These are phyloP conservation scores for Beauveria asiatica DNA, from an alignment of 2,329 filamentous ascomycete species.

Conservation along the genomic window DNA sequence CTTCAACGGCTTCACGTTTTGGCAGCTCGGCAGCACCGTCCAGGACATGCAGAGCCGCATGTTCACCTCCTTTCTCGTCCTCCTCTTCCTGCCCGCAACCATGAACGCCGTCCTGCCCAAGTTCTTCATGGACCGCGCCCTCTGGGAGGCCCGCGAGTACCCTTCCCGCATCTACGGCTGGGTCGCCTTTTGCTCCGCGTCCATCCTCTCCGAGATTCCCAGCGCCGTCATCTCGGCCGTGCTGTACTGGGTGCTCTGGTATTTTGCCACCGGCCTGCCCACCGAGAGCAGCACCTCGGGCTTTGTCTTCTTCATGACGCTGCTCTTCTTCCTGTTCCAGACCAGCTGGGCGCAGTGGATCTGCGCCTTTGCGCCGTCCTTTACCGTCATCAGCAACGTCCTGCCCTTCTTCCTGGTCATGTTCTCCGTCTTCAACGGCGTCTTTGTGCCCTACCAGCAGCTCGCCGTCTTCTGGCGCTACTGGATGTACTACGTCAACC, in stretches of 20 bases:
- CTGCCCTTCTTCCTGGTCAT: conserved; percentile 77
- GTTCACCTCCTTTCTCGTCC: conserved; percentile 62
- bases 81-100: conserved; percentile 59
- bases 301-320: conserved; percentile 69
- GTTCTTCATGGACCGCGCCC: conserved; percentile 62
- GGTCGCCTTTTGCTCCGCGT: conserved; percentile 66
- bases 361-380: conserved; percentile 69
- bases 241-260: conserved; percentile 69
- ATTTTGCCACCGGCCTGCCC: conserved; percentile 65
- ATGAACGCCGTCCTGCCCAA: conserved; percentile 70
- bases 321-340: conserved; percentile 71
- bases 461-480: conserved; percentile 65
- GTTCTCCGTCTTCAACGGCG: conserved; percentile 68
- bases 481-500: conserved; percentile 62
- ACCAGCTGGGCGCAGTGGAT: conserved; percentile 77
- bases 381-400: conserved; percentile 69
- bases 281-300: conserved; percentile 56
- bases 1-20: conserved; percentile 77
- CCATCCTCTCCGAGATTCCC: conserved; percentile 65
- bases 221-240: conserved; percentile 54
- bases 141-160: conserved; percentile 67
- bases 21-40: conserved; percentile 54
- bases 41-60: conserved; percentile 68
- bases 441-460: conserved; percentile 57
- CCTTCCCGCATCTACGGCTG: conserved; percentile 70